phyloP scores from a whole-genome alignment of 1,284 basidiomycete species.

The Cryptococcus sp. region DNA sequence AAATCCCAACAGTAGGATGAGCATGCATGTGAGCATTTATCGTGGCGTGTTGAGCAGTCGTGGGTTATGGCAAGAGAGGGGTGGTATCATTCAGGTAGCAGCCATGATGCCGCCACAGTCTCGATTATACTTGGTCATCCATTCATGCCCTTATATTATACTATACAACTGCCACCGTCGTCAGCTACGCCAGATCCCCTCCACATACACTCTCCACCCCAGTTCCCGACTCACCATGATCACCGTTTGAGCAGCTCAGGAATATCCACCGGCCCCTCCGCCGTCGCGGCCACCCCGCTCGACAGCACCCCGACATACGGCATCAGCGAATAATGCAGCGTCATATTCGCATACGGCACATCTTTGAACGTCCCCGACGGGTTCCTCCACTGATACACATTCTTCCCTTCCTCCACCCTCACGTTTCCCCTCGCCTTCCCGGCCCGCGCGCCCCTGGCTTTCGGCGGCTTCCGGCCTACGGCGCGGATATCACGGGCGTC shows the following conservation, averaged over 20 bases:
- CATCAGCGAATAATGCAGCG: conserved; percentile 50
- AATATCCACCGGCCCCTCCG: conserved; percentile 31
- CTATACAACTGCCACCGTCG: neutral
- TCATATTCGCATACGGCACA: conserved; percentile 43
- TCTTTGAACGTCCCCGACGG: conserved; percentile 46
- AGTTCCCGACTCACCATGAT: conserved; percentile 1
- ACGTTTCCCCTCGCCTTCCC: conserved; percentile 39
- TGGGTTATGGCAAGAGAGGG: too few relatives aligned
- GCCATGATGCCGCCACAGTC: too few relatives aligned
- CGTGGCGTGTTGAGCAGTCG: too few relatives aligned
- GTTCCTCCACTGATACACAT: conserved; percentile 46
- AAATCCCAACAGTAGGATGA: too few relatives aligned
- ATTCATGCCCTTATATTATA: neutral
- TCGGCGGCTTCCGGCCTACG: conserved; percentile 30
- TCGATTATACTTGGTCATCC: too few relatives aligned
- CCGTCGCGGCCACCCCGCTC: conserved; percentile 46
- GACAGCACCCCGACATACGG: conserved; percentile 50
- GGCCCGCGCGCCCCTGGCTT: conserved; percentile 12
- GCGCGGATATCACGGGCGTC: conserved; percentile 41
- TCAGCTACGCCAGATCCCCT: neutral
- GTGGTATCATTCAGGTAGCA: too few relatives aligned
- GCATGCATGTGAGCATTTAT: too few relatives aligned
- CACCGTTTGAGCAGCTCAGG: conserved; percentile 28
- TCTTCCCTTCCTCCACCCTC: conserved; percentile 41
- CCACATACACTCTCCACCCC: neutral